A percentile compares a stretch with the other conserved stretches of the same genome.
Conservation (phyloP, 305 asterid genomes). For the Solanum hybrid region DNA sequence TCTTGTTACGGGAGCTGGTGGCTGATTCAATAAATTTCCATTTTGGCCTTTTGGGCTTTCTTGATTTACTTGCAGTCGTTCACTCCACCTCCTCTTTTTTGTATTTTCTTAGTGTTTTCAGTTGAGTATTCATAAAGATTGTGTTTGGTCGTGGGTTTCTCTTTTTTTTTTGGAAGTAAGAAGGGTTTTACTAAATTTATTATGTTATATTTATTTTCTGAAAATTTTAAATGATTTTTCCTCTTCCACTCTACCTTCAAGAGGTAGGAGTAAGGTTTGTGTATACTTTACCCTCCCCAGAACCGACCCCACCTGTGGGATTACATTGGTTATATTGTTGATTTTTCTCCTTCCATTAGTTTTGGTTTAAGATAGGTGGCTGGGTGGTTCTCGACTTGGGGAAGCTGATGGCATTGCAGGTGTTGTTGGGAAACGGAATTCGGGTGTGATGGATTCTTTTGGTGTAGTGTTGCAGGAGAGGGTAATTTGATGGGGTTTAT, state of each 20-base stretch:
- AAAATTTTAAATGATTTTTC: not conserved
- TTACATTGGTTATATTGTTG: not conserved
- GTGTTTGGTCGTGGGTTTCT: not conserved
- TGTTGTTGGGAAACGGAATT: not conserved
- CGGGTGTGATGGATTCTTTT: not conserved
- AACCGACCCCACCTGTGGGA: not conserved
- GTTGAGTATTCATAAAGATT: not conserved
- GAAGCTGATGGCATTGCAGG: not conserved
- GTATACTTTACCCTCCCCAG: not conserved
- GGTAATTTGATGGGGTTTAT: not conserved
- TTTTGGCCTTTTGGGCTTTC: too few species aligned
- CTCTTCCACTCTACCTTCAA: not conserved
- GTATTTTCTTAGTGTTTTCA: not conserved
- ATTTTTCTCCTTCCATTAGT: not conserved
- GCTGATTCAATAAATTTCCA: constrained; percentile 57
- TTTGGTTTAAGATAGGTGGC: not conserved
- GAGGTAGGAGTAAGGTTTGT: not conserved
- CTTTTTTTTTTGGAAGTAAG: not conserved
- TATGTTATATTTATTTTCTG: not conserved
- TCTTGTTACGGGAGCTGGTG: constrained; percentile 86
- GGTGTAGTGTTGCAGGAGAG: not conserved
- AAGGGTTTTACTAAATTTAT: not conserved
- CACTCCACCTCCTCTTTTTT: too few species aligned
- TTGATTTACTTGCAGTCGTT: too few species aligned
- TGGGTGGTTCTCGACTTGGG: not conserved